Percentiles rank a stretch among this genome's conserved stretches.
Evolutionary conservation across 1,139 yeast species (phyloP).

Genomic region (Suhomyces guaymorum): DNA sequence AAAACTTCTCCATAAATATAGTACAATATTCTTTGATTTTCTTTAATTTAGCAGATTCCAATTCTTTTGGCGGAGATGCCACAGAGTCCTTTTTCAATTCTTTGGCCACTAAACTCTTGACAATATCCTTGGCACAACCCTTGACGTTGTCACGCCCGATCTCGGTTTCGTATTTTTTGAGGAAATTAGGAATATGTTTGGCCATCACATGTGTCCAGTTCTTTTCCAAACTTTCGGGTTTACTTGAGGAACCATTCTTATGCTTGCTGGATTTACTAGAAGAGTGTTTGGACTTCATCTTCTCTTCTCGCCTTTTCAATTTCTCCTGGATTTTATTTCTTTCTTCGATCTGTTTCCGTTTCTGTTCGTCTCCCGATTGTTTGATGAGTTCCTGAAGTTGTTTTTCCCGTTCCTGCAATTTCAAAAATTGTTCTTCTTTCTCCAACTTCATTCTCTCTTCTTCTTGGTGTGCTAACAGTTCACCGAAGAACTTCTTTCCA

Average conservation of each 20-base stretch:
- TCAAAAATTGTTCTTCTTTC: conserved; percentile 32
- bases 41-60: conserved; percentile 61
- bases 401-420: conserved; percentile 31
- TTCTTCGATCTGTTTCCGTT: conserved; percentile 13
- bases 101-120: conserved; percentile 59
- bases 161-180: conserved; percentile 63
- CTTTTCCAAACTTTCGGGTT: conserved; percentile 25
- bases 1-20: conserved; percentile 73
- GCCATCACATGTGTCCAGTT: conserved; percentile 72
- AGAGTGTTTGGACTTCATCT: conserved; percentile 2
- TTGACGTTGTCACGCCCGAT: conserved; percentile 76
- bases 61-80: conserved; percentile 52
- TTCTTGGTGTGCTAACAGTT: conserved; percentile 32
- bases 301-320: conserved; percentile 11
- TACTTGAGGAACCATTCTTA: not conserved
- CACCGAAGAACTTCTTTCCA: conserved; percentile 9
- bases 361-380: conserved; percentile 28
- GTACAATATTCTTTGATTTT: conserved; percentile 68
- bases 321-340: conserved; percentile 16
- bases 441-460: conserved; percentile 36
- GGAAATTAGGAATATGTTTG: conserved; percentile 71
- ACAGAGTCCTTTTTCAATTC: conserved; percentile 53
- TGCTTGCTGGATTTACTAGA: conserved; percentile 1
- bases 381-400: conserved; percentile 39
- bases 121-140: conserved; percentile 77